phyloP scores from a whole-genome alignment of 139 green algal species.

The Closterium sp. region DNA sequence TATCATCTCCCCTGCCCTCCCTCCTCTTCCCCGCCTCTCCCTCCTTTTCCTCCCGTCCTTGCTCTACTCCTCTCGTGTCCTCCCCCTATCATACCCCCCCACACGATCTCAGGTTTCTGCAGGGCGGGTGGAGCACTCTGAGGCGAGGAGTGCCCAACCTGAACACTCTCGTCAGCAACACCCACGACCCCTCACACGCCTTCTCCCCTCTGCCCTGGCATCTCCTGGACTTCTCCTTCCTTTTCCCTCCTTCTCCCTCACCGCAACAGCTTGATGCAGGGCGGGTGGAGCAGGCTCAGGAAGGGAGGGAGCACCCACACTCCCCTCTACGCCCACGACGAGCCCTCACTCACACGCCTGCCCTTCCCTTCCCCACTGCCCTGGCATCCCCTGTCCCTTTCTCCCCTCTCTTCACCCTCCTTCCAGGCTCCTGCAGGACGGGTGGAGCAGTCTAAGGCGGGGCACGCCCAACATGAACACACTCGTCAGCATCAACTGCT shows the following conservation, averaged over 20 bases:
- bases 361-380: not conserved
- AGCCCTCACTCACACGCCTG: no score
- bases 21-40: not conserved
- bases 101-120: conserved; percentile 58
- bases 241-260: no score
- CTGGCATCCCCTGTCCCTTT: not conserved
- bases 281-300: no score
- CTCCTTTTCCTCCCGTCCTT: not conserved
- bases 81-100: not conserved
- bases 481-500: not conserved
- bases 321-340: no score
- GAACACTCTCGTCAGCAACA: not conserved
- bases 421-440: conserved; percentile 65
- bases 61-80: not conserved
- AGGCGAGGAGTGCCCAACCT: not conserved
- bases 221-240: no score
- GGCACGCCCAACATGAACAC: not conserved
- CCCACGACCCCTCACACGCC: not conserved
- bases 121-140: conserved; percentile 70
- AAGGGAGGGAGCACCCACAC: no score
- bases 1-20: no score
- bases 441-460: conserved; percentile 62
- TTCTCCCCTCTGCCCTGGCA: no score
- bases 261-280: no score
- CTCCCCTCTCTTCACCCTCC: not conserved